phyloP scores from a whole-genome alignment of 495 filamentous ascomycete species.

The Podospora pseudoanserina region DNA sequence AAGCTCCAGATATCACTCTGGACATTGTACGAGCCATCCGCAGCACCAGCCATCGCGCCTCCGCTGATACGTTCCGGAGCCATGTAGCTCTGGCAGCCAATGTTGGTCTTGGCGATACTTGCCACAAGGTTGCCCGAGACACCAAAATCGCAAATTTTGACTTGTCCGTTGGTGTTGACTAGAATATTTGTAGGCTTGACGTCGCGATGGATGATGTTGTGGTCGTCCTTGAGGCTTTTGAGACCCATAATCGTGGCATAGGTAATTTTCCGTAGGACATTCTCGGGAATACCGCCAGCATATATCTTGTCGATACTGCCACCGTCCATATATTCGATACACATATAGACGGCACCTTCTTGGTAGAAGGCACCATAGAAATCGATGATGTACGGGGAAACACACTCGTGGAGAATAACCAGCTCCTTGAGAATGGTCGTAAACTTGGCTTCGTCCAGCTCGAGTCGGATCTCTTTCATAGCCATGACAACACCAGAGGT shows the following conservation, averaged over 20 bases:
- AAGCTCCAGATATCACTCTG: conserved; percentile 98
- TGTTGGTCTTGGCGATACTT: conserved; percentile 98
- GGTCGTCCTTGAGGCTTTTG: conserved; percentile 91
- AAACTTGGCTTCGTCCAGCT: conserved; percentile 95
- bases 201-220: conserved; percentile 98
- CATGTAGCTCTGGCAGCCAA: conserved; percentile 99
- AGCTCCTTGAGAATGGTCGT: conserved; percentile 97
- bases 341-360: conserved; percentile 98
- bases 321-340: conserved; percentile 99
- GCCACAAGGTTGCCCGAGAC: conserved; percentile 96
- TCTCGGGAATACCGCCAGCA: conserved; percentile 86
- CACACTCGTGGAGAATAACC: conserved; percentile 90
- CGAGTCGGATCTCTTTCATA: conserved; percentile 98
- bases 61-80: conserved; percentile 92
- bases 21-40: conserved; percentile 88
- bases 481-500: conserved; percentile 82
- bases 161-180: conserved; percentile 80
- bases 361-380: conserved; percentile 99
- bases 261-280: conserved; percentile 83
- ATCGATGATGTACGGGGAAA: conserved; percentile 94
- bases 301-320: conserved; percentile 98
- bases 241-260: conserved; percentile 89
- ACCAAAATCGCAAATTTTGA: conserved; percentile 99
- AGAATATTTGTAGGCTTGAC: conserved; percentile 99
- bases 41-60: conserved; percentile 66